Evolutionary conservation across 1,284 basidiomycete genomes (phyloP).

Genomic region (Rhizoctonia solani): DNA sequence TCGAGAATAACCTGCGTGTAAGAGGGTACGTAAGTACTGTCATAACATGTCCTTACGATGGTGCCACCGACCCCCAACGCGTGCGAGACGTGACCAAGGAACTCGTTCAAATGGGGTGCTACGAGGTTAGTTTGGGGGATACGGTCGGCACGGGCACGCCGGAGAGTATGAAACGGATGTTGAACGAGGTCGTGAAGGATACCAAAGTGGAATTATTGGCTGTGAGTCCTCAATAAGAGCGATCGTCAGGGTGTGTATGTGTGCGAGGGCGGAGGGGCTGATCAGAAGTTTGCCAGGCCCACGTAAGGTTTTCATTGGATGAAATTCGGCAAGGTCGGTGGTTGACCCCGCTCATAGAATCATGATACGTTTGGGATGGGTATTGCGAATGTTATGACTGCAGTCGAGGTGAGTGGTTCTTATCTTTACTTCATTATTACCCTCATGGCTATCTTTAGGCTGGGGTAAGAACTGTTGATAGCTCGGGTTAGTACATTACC

Average conservation of each 20-base stretch:
- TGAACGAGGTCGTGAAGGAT: constrained; percentile 68
- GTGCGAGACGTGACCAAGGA: constrained; percentile 75
- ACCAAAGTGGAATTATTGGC: constrained; percentile 70
- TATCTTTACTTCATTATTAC: background rate
- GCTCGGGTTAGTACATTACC: constrained; percentile 40
- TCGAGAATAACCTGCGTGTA: constrained; percentile 67
- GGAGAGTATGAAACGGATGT: constrained; percentile 63
- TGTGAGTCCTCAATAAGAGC: constrained; percentile 51
- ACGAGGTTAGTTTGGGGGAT: constrained; percentile 90
- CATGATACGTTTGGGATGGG: constrained; percentile 92
- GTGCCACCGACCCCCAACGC: constrained; percentile 65
- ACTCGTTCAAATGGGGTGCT: constrained; percentile 88
- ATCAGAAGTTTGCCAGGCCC: constrained; percentile 55
- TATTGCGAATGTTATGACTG: constrained; percentile 69
- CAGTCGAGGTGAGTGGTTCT: constrained; percentile 54
- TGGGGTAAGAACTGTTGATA: constrained; percentile 43
- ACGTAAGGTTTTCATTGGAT: constrained; percentile 51
- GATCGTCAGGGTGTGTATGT: background rate
- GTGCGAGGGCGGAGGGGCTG: constrained; percentile 30
- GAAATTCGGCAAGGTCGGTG: constrained; percentile 32
- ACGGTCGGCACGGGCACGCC: constrained; percentile 90
- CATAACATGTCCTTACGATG: constrained; percentile 85
- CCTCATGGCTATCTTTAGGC: constrained; percentile 20
- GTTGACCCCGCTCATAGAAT: too few species aligned
- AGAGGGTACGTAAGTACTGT: constrained; percentile 84